Base-by-base conservation (phyloP, 2,329 filamentous ascomycete genomes). In the Colletotrichum ledebouriae region DNA sequence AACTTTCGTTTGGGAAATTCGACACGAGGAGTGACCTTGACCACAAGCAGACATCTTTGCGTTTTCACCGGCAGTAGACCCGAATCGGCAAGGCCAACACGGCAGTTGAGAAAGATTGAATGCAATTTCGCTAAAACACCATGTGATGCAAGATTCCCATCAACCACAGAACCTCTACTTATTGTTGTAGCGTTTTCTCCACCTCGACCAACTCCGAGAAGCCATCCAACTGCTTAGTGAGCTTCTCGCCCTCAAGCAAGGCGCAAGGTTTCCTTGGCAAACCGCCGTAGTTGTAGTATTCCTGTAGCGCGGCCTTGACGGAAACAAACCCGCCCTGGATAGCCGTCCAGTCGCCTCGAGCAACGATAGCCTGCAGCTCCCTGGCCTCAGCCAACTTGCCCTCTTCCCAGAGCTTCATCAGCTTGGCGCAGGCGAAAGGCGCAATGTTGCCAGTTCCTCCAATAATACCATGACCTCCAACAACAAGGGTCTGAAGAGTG, bases 371-470 rank as follows among this genome's bases (percentile, higher is more conserved):
- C 77, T 92, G 91, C 73, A 92, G 76, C 72, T 84, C 83, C 61
- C 85, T 83, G 1, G 91, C 91, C 73, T 92, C 87, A 4, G 85
- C 79, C 10, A 76, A 62, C 67, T 87, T 83, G 22, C 90, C 90
- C 25, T 83, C 78, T 34, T 84, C 82, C 78, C 88, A 92, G 4
- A 92, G 81, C 69, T 87, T 78, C 61, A 89, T 78, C 12, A 92
- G 79, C 74, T 87, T 80, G 25, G 90, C 84, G 76, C 90, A 91
- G 3, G 89, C 82, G 74, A 86, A 86, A 7, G 90, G 92, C 2
- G 89, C 85, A 46, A 94, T 83, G 76, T 94, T 94, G 33, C 86
- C 92, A 57, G 91, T 83, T 10, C 92, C 92, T 12, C 88, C 90
- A 69, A 94, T 91, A 73, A 92, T 86, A 39, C 92, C 92, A 63